phyloP scores from a whole-genome alignment of 805 yeast genomes.

The Danielia reshetovae region DNA sequence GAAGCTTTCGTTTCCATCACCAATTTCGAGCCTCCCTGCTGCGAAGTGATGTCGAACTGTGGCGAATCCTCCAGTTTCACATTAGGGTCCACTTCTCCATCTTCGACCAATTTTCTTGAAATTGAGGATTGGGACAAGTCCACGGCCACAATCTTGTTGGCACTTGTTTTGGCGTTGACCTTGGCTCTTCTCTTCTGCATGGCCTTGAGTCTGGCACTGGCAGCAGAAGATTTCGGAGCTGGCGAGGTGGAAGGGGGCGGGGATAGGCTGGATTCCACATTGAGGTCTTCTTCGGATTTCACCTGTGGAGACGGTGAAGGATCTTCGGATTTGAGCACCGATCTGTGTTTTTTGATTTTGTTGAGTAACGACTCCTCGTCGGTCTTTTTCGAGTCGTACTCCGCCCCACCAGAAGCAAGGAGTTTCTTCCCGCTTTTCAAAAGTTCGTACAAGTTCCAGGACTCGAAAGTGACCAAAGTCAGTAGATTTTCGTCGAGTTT shows the following conservation, averaged over 20 bases:
- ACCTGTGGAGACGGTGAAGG: conserved; percentile 1
- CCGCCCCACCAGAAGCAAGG: conserved; percentile 60
- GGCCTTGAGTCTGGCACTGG: conserved; percentile 81
- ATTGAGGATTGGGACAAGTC: conserved; percentile 72
- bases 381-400: conserved; percentile 26
- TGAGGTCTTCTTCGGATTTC: conserved; percentile 4
- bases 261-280: conserved; percentile 1
- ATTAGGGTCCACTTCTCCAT: conserved; percentile 27
- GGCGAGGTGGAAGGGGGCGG: conserved; percentile 2
- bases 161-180: conserved; percentile 53
- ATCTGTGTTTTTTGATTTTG: conserved; percentile 48
- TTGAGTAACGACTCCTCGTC: conserved; percentile 42
- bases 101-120: conserved; percentile 48
- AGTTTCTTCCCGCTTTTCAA: conserved; percentile 51
- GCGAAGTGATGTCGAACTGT: conserved; percentile 65
- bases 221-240: conserved; percentile 21
- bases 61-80: conserved; percentile 19
- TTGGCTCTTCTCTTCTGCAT: conserved; percentile 92
- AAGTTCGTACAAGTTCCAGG: conserved; percentile 48
- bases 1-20: conserved; percentile 76
- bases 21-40: conserved; percentile 73
- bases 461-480: conserved; percentile 43
- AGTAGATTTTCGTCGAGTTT: conserved; percentile 38
- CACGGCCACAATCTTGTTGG: conserved; percentile 46
- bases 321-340: conserved; percentile 27